Percentiles rank a stretch among this genome's conserved stretches.
Evolutionary conservation across 148 eudicot species (phyloP).

Genomic region (Hydrangea macrophylla): DNA sequence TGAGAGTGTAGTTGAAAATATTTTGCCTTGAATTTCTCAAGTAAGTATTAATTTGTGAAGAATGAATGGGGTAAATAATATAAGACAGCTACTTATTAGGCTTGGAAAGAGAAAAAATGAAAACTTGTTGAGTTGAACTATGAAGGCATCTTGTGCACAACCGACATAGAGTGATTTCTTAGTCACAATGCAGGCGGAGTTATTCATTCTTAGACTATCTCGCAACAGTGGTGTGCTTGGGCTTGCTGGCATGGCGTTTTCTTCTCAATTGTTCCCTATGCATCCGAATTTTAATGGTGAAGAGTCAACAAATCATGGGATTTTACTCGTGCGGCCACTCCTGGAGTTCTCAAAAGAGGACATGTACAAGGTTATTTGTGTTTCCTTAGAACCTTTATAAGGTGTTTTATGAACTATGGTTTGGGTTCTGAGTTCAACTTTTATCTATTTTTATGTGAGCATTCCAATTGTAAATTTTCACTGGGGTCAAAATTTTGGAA

Average conservation of each 20-base stretch:
- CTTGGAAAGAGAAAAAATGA: neutral
- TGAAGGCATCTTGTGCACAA: neutral
- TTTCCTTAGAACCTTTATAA: constrained; percentile 3
- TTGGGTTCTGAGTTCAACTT: neutral
- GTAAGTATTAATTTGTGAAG: neutral
- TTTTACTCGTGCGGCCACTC: constrained; percentile 79
- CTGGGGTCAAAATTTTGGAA: neutral
- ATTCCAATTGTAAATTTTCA: neutral
- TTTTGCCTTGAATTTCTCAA: neutral
- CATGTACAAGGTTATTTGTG: constrained; percentile 63
- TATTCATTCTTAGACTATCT: constrained; percentile 84
- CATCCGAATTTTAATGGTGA: constrained; percentile 30
- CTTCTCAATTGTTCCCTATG: constrained; percentile 53
- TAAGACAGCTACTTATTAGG: neutral
- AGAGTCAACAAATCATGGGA: constrained; percentile 37
- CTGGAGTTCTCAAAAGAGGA: constrained; percentile 79
- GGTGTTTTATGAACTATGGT: neutral
- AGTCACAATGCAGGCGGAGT: constrained; percentile 67
- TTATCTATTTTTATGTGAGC: neutral
- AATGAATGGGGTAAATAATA: constrained; percentile 7
- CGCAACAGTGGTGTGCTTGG: constrained; percentile 98
- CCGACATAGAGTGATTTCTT: constrained; percentile 13
- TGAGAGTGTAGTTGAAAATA: neutral
- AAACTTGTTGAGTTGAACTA: neutral
- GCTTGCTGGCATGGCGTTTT: constrained; percentile 93